Base-by-base conservation (phyloP, 1,139 yeast species). In the Kluyveromyces sp. region DNA sequence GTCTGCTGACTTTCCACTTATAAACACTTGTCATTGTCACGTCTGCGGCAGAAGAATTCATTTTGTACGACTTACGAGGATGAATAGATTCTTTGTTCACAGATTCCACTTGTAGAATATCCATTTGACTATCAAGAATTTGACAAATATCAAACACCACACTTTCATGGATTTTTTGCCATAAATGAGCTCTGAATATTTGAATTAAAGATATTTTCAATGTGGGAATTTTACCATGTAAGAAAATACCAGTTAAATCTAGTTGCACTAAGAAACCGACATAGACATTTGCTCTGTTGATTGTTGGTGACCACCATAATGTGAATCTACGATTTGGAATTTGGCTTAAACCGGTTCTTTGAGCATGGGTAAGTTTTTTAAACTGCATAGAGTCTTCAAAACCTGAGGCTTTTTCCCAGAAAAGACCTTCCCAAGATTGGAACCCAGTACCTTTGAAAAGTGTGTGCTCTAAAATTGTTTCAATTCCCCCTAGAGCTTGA, bases 231-330 rank as follows among this genome's bases (percentile, higher is more conserved):
- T 94, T 94, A 58, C 99, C 99, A 61, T 94, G 99, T 46, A 94
- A 72, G 65, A 92, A 92, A 33, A 94, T 92, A 59, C 98, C 99
- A 0, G 99, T 94, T 58, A 94, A 72, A 68, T 94, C 99, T 39
- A 94, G 73, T 65, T 94, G 99, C 32, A 94, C 98, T 63, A 89
- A 74, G 70, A 92, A 94, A 34, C 99, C 99, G 49, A 94, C 97
- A 61, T 94, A 94, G 27, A 94, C 98, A 60, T 94, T 92, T 4
- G 98, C 98, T 56, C 99, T 78, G 58, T 94, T 94, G 55, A 94
- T 94, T 0, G 99, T 94, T 5, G 99, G 99, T 1, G 97, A 89
- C 99, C 99, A 94, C 99, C 99, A 94, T 39, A 94, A 70, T 0
- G 98, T 94, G 62, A 94, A 94, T 41, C 99, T 77, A 65, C 99